phyloP scores from a whole-genome alignment of 2,329 filamentous ascomycete genomes.

The Coniosporium tulheliwenetii region DNA sequence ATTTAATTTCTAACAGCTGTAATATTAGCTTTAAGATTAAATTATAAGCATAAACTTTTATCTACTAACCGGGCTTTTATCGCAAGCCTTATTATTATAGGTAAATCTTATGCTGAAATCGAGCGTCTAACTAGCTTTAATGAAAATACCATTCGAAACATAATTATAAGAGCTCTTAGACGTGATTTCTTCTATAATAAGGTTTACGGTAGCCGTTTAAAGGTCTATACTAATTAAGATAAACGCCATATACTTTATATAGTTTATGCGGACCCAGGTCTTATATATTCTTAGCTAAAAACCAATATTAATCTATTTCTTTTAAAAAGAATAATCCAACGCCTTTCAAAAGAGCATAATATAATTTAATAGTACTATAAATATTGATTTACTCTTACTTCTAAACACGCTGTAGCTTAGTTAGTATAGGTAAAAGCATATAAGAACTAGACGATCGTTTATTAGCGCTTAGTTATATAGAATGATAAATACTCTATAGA shows the following conservation, averaged over 20 bases:
- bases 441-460: slow-evolving; percentile 4
- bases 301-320: too few species aligned
- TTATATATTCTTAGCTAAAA: slow-evolving; percentile 1
- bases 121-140: too few species aligned
- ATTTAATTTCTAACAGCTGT: too few species aligned
- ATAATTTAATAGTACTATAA: slow-evolving; percentile 9
- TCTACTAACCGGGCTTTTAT: too few species aligned
- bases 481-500: too few species aligned
- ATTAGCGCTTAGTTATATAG: slow-evolving; percentile 7
- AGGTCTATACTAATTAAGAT: not conserved
- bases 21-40: too few species aligned
- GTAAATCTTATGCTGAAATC: too few species aligned
- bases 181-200: not conserved
- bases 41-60: too few species aligned
- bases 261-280: not conserved
- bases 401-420: slow-evolving; percentile 1
- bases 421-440: slow-evolving; percentile 5
- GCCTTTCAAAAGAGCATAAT: not conserved
- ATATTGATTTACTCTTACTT: slow-evolving; percentile 4
- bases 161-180: not conserved
- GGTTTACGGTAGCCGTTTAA: not conserved
- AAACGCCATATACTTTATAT: not conserved
- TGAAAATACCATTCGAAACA: too few species aligned
- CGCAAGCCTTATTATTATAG: too few species aligned
- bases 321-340: not conserved